These are phyloP conservation scores for Trichocladium antarcticum DNA, from an alignment of 495 filamentous ascomycete species.

Conservation along the genomic window DNA sequence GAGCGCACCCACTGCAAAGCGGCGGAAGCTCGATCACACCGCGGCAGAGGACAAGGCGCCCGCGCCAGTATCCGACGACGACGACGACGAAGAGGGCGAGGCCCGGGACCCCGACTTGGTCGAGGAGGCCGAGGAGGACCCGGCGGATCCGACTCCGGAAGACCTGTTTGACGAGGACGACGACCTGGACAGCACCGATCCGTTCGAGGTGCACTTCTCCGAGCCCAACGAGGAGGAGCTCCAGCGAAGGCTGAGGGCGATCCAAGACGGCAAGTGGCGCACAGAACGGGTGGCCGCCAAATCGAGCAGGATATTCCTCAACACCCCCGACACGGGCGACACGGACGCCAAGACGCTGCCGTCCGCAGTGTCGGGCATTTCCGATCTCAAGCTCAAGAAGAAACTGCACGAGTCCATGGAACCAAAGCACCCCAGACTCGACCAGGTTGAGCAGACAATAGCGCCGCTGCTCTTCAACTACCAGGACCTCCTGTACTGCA, in stretches of 20 bases:
- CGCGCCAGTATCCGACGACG: conserved; percentile 1
- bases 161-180: conserved; percentile 38
- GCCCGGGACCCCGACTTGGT: conserved; percentile 14
- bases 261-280: conserved; percentile 53
- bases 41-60: conserved; percentile 7
- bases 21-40: conserved; percentile 50
- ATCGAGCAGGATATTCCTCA: conserved; percentile 31
- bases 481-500: conserved; percentile 66
- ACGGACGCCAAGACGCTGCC: conserved; percentile 15
- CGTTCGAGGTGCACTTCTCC: conserved; percentile 72
- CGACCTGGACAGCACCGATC: conserved; percentile 49
- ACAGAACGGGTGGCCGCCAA: conserved; percentile 36
- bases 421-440: conserved; percentile 33
- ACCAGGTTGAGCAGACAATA: conserved; percentile 40
- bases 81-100: conserved; percentile 14
- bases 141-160: conserved; percentile 26
- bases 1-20: conserved; percentile 50
- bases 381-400: conserved; percentile 53
- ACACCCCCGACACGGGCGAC: conserved; percentile 23
- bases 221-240: conserved; percentile 48
- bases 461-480: conserved; percentile 62
- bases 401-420: conserved; percentile 28
- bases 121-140: conserved; percentile 36
- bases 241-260: conserved; percentile 35
- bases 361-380: conserved; percentile 24